These are phyloP conservation scores for Kazachstania psychrophila DNA, from an alignment of 805 yeast genomes.

Conservation along the genomic window DNA sequence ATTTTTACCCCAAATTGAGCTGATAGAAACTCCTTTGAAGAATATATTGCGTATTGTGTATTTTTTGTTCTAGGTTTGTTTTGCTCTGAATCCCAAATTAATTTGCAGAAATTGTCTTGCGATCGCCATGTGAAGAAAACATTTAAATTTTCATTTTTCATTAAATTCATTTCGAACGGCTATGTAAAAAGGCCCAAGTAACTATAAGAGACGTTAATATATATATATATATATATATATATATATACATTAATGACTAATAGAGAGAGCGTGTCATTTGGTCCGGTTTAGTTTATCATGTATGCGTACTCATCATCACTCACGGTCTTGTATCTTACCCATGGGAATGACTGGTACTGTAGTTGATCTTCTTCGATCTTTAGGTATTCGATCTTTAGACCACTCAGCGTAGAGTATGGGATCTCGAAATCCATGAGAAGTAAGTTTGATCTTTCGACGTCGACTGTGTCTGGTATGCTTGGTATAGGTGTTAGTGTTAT, in stretches of 20 bases:
- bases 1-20: too few species aligned
- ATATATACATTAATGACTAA: neutral
- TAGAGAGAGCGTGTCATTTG: neutral
- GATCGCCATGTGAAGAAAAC: neutral
- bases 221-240: neutral
- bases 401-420: constrained; percentile 56
- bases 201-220: too few species aligned
- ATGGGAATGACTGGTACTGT: constrained; percentile 62
- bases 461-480: neutral
- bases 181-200: too few species aligned
- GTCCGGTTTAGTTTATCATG: constrained; percentile 4
- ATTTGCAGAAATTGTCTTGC: neutral
- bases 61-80: too few species aligned
- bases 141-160: too few species aligned
- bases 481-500: too few species aligned
- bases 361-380: constrained; percentile 56
- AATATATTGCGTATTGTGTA: too few species aligned
- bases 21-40: too few species aligned
- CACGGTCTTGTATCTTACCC: constrained; percentile 56
- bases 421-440: constrained; percentile 52
- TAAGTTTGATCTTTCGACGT: constrained; percentile 5
- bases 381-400: constrained; percentile 55
- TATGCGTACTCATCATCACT: constrained; percentile 34
- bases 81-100: neutral
- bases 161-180: too few species aligned